Evolutionary conservation across 805 yeast species (phyloP).

Genomic region (Torulaspora delbrueckii): DNA sequence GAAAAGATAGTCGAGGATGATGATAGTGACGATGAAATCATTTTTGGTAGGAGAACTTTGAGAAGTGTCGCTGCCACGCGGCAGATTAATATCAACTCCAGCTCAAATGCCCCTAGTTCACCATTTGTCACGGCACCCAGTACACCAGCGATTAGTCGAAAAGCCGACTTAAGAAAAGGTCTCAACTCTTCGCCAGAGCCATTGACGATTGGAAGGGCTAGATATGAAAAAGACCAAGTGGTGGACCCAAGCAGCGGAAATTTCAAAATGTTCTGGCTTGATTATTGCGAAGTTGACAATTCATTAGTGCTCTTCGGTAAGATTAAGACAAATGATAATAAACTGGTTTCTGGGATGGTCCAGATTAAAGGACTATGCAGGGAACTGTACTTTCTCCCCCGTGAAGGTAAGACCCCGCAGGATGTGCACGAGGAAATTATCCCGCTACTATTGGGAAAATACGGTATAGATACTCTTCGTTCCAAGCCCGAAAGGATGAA

Average conservation of each 20-base stretch:
- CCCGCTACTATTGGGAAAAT: constrained; percentile 57
- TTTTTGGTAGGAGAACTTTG: constrained; percentile 29
- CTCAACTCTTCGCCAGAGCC: constrained; percentile 8
- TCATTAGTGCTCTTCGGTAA: constrained; percentile 77
- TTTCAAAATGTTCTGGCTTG: constrained; percentile 84
- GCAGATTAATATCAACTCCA: constrained; percentile 26
- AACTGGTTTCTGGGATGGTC: constrained; percentile 66
- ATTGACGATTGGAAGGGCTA: constrained; percentile 13
- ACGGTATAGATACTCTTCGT: constrained; percentile 56
- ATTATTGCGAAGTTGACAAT: constrained; percentile 72
- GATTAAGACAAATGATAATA: constrained; percentile 53
- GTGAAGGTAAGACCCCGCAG: constrained; percentile 48
- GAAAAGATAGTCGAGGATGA: constrained; percentile 35
- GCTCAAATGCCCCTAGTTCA: constrained; percentile 23
- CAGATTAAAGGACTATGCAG: constrained; percentile 66
- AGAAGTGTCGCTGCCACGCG: constrained; percentile 28
- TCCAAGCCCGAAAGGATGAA: constrained; percentile 69
- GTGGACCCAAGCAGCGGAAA: constrained; percentile 41
- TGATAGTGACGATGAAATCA: constrained; percentile 33
- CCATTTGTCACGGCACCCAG: constrained; percentile 35
- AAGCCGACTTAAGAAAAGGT: background rate
- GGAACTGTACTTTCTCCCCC: constrained; percentile 75
- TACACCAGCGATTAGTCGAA: constrained; percentile 21
- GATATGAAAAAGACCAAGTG: constrained; percentile 28
- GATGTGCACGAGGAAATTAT: constrained; percentile 78